Base-by-base conservation (phyloP, 2,329 filamentous ascomycete species). In the Rhynchosporium agropyri region DNA sequence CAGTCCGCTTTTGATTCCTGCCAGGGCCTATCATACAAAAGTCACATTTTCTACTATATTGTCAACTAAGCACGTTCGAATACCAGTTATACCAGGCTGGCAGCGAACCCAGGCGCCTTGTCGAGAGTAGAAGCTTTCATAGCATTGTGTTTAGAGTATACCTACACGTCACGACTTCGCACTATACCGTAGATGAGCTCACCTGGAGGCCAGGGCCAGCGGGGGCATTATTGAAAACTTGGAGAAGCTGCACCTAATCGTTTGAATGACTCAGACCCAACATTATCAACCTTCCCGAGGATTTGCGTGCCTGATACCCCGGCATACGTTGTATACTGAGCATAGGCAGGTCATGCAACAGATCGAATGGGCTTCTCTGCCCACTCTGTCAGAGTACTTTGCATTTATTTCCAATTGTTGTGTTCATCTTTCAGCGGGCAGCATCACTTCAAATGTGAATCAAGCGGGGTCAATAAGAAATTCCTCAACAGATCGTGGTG, bases 101-200 rank as follows among this genome's bases (percentile, higher is more conserved):
- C 63, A 50, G 65, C 0, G 71, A 73, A 1, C 77, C 89, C 0
- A 79, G 83, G 0, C 75, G 80, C 2, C 68, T 89, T 0, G 64
- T 77, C 0, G 82, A 83, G n/a, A 82, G 79, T 64, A 80, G 80
- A 0, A 81, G 74, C 13, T 51, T 86, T 0, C 76, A 80, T 10
- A 83, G 81, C 70, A 83, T 81, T 58, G 73, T 89, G 0, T 77
- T 79, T n/a, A 73, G 84, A 0, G 75, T 75, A 8, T 81, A 82
- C 31, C 70, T 88, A 0, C 84, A 88, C 64, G 83, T 80, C 0
- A 61, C 85, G 0, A 87, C 84, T 5, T 82, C 83, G 0, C 77
- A 78, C 54, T 82, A 77, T 31, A 71, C 84, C 3, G 48, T 63
- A 4, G 69, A 69, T 53, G 3, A 38, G 13, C 63, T 72, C 6